Evolutionary conservation across 2,329 filamentous ascomycete species (phyloP), one percentile per base, ranked within the genome.

Genomic region (Fonsecaea nubica): DNA sequence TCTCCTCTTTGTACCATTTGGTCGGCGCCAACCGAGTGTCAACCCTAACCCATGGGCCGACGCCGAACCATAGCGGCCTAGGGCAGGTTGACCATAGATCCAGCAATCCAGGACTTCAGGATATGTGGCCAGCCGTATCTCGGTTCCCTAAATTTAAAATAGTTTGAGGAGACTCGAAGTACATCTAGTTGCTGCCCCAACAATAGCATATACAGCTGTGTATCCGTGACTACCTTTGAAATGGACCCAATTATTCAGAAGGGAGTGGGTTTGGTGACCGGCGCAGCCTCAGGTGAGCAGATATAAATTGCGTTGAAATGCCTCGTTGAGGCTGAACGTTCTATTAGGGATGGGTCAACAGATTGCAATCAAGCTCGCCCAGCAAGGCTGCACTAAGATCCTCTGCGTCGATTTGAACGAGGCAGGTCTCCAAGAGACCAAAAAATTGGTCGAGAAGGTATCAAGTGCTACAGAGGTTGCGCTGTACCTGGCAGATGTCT

Each of bases 261-360:
- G 9, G 56, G 56, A 6, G 56, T 59, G 8, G 56, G 13, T 5
- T n/a, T 59, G 13, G 18, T 59, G 5, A 59, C 56, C 2, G 56
- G 56, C 8, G 56, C 56, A 13, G 56, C 13, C 2, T 59, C 56
- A 45, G 56, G 56, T 58, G n/a, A 32, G 30, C 30, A 32, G 30
- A 32, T 32, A 32, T 32, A 32, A 4, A 32, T 32, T 6, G 30
- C 30, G 30, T 32, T 6, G 30, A 32, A 6, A 6, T 32, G 30
- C 6, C 30, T 32, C 3, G 5, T 32, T 32, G n/a, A 30, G n/a
- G n/a, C n/a, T 21, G 6, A 52, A 52, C 1, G 48, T 13, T 15
- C 3, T 3, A 13, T 10, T 10, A 59, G 56, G 56, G 4, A 59
- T 59, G 8, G 56, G 56, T 2, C 56, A 48, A 32, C 13, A 12